phyloP scores from a whole-genome alignment of 2,329 filamentous ascomycete genomes.

The Hypomyces rosellus region DNA sequence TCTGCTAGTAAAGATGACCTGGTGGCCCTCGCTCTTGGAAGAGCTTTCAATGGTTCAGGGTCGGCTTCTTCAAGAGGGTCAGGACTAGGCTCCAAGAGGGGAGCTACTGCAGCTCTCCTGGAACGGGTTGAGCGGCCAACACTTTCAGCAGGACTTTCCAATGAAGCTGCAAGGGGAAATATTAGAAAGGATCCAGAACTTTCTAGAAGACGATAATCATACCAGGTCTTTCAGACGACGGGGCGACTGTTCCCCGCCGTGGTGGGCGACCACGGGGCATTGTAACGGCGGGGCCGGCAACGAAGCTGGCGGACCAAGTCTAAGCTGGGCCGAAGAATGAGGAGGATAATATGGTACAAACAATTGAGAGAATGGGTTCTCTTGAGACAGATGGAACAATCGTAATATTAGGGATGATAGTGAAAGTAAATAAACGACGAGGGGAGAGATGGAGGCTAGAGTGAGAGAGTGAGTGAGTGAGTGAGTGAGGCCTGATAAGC shows the following conservation, averaged over 20 bases:
- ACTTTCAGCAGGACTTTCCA: not conserved
- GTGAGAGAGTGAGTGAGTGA: too few species aligned
- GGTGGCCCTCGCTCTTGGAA: constrained; percentile 21
- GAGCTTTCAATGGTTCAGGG: not conserved
- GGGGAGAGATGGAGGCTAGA: too few species aligned
- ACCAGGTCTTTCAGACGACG: constrained; percentile 16
- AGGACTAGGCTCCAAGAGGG: not conserved
- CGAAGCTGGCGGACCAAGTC: not conserved
- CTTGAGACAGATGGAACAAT: too few species aligned
- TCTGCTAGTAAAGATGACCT: constrained; percentile 15
- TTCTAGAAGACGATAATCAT: not conserved
- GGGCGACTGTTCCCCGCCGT: constrained; percentile 13
- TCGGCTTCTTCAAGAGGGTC: not conserved
- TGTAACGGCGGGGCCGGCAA: constrained; percentile 1
- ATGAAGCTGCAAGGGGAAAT: not conserved
- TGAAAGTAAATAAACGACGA: too few species aligned
- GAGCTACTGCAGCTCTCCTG: constrained; percentile 14
- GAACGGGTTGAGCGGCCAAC: constrained; percentile 22
- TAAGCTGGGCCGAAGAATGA: not conserved
- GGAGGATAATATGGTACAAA: too few species aligned
- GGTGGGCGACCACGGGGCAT: constrained; percentile 28
- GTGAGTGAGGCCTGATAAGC: too few species aligned
- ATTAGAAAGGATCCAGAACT: not conserved
- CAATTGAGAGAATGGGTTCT: too few species aligned
- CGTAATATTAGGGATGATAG: too few species aligned